Evolutionary conservation across 805 yeast species (phyloP).

Genomic region (Starmerella kuoi): DNA sequence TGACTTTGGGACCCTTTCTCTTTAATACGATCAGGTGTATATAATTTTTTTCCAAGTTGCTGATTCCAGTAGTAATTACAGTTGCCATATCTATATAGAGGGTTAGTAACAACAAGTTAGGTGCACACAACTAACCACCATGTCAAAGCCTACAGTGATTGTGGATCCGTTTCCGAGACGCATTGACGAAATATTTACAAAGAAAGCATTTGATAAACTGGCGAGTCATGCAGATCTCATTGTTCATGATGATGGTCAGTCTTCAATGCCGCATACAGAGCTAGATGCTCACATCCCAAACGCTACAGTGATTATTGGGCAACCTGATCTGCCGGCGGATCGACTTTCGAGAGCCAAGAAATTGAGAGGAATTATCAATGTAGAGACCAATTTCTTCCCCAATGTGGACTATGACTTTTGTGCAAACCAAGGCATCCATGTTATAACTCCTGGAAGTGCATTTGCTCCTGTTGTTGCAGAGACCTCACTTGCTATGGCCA

Average conservation of each 20-base stretch:
- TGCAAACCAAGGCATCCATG: conserved; percentile 4
- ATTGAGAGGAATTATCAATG: conserved; percentile 5
- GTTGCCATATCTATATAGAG: too few relatives aligned
- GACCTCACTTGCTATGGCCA: conserved; percentile 9
- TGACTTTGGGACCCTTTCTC: too few relatives aligned
- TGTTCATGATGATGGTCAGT: conserved; percentile 5
- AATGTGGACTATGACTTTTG: conserved; percentile 6
- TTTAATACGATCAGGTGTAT: too few relatives aligned
- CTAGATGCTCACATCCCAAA: conserved; percentile 3
- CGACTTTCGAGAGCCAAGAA: conserved; percentile 1
- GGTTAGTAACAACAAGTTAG: too few relatives aligned
- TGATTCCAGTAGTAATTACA: too few relatives aligned
- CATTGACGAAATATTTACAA: conserved; percentile 3
- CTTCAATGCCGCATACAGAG: neutral
- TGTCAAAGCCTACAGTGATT: conserved; percentile 1
- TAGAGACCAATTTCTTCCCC: conserved; percentile 8
- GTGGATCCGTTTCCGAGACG: conserved; percentile 7
- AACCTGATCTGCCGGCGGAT: conserved; percentile 2
- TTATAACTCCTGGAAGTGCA: conserved; percentile 8
- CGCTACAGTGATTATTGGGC: conserved; percentile 5
- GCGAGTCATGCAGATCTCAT: neutral
- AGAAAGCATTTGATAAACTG: neutral
- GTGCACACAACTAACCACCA: too few relatives aligned
- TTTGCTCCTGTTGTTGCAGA: conserved; percentile 10
- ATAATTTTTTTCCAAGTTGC: too few relatives aligned